Evolutionary conservation across 2,329 filamentous ascomycete species (phyloP).

Genomic region (Ceratocystis huliohia): DNA sequence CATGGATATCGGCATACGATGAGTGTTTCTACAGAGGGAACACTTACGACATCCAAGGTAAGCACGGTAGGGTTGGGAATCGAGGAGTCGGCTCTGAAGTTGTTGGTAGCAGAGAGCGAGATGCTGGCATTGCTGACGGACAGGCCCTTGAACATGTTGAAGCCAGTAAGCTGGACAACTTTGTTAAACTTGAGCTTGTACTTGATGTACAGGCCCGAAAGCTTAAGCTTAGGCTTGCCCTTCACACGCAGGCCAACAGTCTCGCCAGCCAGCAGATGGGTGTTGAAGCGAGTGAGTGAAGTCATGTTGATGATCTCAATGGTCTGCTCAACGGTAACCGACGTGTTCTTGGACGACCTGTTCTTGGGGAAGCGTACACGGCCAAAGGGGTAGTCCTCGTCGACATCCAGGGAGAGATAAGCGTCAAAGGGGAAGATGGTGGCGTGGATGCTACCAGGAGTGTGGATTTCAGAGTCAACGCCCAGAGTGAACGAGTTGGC

Average conservation of each 20-base stretch:
- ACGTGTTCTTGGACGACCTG: conserved; percentile 36
- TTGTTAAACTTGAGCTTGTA: conserved; percentile 45
- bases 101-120: conserved; percentile 30
- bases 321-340: conserved; percentile 40
- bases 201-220: conserved; percentile 37
- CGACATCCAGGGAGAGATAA: conserved; percentile 43
- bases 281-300: conserved; percentile 44
- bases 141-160: conserved; percentile 36
- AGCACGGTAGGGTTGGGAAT: conserved; percentile 54
- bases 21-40: background rate
- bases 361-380: conserved; percentile 41
- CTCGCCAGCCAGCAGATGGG: conserved; percentile 39
- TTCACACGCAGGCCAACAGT: conserved; percentile 38
- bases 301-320: conserved; percentile 35
- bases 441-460: conserved; percentile 40
- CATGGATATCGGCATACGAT: background rate
- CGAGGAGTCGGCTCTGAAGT: conserved; percentile 46
- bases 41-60: conserved; percentile 49
- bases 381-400: conserved; percentile 38
- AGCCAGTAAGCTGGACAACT: conserved; percentile 40
- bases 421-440: conserved; percentile 39
- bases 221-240: conserved; percentile 40
- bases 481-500: conserved; percentile 36
- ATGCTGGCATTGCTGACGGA: conserved; percentile 40
- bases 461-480: conserved; percentile 44